Conservation (phyloP, 306 rosid species). For the Fragaria iinumae region DNA sequence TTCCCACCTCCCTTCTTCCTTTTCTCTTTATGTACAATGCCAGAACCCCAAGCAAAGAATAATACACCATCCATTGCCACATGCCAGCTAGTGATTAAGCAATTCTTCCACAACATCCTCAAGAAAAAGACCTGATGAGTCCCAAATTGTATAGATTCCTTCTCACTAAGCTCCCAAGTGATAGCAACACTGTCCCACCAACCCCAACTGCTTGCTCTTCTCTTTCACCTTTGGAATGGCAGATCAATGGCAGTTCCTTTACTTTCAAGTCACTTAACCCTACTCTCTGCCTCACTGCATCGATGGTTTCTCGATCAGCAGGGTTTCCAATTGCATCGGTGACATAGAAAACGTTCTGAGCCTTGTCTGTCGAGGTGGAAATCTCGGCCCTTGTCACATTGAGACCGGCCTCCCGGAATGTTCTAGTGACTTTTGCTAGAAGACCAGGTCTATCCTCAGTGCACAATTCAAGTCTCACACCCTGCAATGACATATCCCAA, state of each 20-base stretch:
- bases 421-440: constrained; percentile 81
- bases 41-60: constrained; percentile 68
- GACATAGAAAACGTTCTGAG: constrained; percentile 67
- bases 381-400: constrained; percentile 90
- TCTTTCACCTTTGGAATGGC: constrained; percentile 41
- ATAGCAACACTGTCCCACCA: constrained; percentile 84
- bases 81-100: constrained; percentile 27
- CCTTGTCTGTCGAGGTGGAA: constrained; percentile 49
- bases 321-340: constrained; percentile 70
- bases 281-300: constrained; percentile 66
- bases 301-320: constrained; percentile 54
- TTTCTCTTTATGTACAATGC: constrained; percentile 60
- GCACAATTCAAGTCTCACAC: constrained; percentile 72
- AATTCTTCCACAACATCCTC: constrained; percentile 36
- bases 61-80: constrained; percentile 6
- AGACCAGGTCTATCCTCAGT: constrained; percentile 62
- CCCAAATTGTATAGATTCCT: constrained; percentile 88
- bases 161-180: constrained; percentile 82
- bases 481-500: constrained; percentile 39
- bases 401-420: constrained; percentile 84
- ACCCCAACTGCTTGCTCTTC: constrained; percentile 64
- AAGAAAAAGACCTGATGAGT: constrained; percentile 74
- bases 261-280: constrained; percentile 68
- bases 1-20: constrained; percentile 27
- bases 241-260: constrained; percentile 61